These are phyloP conservation scores for Cryoendolithus antarcticus DNA, from an alignment of 2,329 filamentous ascomycete genomes.

Conservation along the genomic window DNA sequence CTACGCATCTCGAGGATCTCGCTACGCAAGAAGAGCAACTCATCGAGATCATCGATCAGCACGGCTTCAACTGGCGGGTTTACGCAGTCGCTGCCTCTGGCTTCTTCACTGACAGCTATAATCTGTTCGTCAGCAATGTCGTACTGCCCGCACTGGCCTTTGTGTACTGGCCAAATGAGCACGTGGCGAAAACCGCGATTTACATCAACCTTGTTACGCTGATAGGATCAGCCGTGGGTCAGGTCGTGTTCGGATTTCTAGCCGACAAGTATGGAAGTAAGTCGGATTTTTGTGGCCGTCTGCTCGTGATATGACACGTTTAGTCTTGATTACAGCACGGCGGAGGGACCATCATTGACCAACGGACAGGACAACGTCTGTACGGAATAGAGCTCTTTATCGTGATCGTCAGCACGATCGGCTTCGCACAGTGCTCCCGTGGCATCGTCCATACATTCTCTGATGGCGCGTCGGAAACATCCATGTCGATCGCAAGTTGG, in stretches of 20 bases:
- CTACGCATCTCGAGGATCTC: not conserved
- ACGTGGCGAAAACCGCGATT: slow-evolving; percentile 13
- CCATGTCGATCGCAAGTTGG: slow-evolving; percentile 27
- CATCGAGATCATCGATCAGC: slow-evolving; percentile 6
- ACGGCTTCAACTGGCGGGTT: slow-evolving; percentile 14
- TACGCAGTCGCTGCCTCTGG: slow-evolving; percentile 29
- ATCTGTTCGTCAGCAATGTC: slow-evolving; percentile 27
- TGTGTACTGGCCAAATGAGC: slow-evolving; percentile 22
- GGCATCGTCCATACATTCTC: slow-evolving; percentile 4
- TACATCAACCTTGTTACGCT: slow-evolving; percentile 28
- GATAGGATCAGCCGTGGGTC: slow-evolving; percentile 26
- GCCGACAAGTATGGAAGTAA: slow-evolving; percentile 25
- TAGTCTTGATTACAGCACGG: not conserved
- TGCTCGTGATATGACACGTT: too few relatives aligned
- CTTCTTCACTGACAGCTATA: slow-evolving; percentile 29
- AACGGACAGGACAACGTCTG: slow-evolving; percentile 18
- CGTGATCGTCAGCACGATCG: slow-evolving; percentile 27
- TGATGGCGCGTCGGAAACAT: slow-evolving; percentile 16
- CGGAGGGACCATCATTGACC: not conserved
- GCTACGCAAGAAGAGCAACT: slow-evolving; percentile 3
- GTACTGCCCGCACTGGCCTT: slow-evolving; percentile 28
- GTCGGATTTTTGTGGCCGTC: not conserved
- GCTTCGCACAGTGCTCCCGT: slow-evolving; percentile 26
- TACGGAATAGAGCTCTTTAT: slow-evolving; percentile 31
- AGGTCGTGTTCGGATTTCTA: slow-evolving; percentile 27